Base-by-base conservation (phyloP, 345 rosid genomes). In the Salix exigua region DNA sequence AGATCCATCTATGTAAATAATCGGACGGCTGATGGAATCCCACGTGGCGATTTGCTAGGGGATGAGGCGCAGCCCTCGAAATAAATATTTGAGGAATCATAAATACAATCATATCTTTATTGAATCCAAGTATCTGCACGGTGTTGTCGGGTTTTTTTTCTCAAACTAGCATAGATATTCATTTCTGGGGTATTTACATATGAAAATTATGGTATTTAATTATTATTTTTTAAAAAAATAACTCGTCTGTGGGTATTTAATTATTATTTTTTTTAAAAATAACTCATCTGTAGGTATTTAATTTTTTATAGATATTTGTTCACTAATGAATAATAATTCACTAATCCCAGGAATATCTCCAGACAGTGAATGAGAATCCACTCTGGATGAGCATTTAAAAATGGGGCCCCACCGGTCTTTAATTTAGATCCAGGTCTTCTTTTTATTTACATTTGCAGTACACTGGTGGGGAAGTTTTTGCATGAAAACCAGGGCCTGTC, bases 81-180 rank as follows among this genome's bases (percentile, higher is more conserved):
- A 77, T 64, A 68, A 51, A 62, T 13, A 53, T 3, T 28, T 25
- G 69, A 51, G 62, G 73, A 68, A 58, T 68, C 78, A 78, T 71
- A 73, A 73, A 70, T 37, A 18, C 61, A 72, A 3, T 48, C 21
- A 58, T 63, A 72, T 74, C 78, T 38, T 38, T 68, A 74, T 74
- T 66, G 73, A 77, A 74, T 70, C 77, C 77, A 40, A 73, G 53
- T 53, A 38, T 73, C 26, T 71, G 38, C 42, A 28, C 66, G 37
- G 51, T 16, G 62, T 28, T 9, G 42, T 2, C 2, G 62, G 7
- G n/a, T 1, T 21, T 6, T 58, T 58, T 58, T 18, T 16, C 19
- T 19, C 23, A 21, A 2, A 55, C 46, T 3, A 10, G 42, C 7
- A 38, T 38, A 0, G 11, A 38, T 38, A 2, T n/a, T 10, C 3